These are phyloP conservation scores for Colletotrichum lindemuthianum DNA, from an alignment of 2,329 filamentous ascomycete genomes.

Conservation along the genomic window DNA sequence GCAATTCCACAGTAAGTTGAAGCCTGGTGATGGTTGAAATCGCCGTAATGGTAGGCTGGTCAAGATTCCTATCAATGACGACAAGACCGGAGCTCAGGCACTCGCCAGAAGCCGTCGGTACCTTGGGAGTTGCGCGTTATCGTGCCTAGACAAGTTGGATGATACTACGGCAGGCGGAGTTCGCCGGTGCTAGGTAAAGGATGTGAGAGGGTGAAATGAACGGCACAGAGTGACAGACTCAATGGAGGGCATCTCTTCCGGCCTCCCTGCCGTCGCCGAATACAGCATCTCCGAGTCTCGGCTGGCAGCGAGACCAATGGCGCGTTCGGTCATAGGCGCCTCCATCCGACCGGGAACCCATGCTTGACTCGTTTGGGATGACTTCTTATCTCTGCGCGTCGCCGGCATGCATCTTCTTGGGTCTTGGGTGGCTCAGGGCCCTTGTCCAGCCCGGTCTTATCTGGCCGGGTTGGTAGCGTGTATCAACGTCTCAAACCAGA, in stretches of 20 bases:
- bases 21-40: no score
- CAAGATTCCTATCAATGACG: no score
- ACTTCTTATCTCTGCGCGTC: conserved; percentile 29
- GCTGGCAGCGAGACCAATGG: conserved; percentile 22
- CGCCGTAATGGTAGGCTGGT: no score
- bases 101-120: no score
- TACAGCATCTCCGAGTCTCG: conserved; percentile 28
- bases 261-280: conserved; percentile 4
- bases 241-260: not conserved
- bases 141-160: not conserved
- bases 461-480: not conserved
- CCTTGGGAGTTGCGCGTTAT: no score
- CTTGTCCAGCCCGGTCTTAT: conserved; percentile 17
- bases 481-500: no score
- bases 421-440: not conserved
- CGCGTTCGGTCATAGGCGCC: no score
- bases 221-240: no score
- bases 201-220: not conserved
- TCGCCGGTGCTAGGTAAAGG: conserved; percentile 21
- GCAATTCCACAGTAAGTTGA: no score
- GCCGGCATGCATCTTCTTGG: conserved; percentile 1
- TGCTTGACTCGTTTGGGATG: conserved; percentile 15
- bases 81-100: no score
- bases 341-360: not conserved
- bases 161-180: conserved; percentile 11